Base-by-base conservation (phyloP, 2,329 filamentous ascomycete species). In the Ceratocystis alfenasii region DNA sequence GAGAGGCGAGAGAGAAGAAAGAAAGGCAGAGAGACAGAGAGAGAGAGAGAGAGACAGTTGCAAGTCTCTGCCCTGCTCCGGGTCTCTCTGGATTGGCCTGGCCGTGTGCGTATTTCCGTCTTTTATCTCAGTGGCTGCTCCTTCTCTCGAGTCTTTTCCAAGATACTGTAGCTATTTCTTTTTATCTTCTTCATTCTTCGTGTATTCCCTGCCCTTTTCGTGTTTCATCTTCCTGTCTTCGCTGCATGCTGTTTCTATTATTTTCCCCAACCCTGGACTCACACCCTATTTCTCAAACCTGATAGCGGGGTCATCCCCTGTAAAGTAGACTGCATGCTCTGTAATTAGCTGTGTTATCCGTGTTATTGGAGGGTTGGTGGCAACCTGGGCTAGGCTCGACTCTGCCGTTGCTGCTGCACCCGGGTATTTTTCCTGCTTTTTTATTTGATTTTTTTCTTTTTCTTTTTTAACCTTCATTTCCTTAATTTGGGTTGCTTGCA, bases 171-270 rank as follows among this genome's bases (percentile, higher is more conserved):
- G 36, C 36, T 15, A 5, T 41, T 41, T 48, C 46, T 2, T 50
- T 50, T 8, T n/a, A 10, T 22, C n/a, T 50, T 12, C 48, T 20
- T 5, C 20, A 15, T 15, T 41, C 45, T 33, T 36, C 33, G 25
- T 41, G 8, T 55, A 60, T 36, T 62, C 30, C 30, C 15, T 25
- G 20, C 20, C 57, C 46, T 22, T 20, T 28, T 33, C 41, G 64
- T 7, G 62, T 57, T 53, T 57, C 55, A 65, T 57, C 45, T 66
- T 63, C 20, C 33, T n/a, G 53, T 30, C 41, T 64, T 36, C 22
- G 64, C 30, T 57, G 53, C 53, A 33, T 30, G 53, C 53, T 22
- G 15, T 17, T 57, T 33, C n/a, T 57, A 20, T 25, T 28, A 15
- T 28, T 55, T 5, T 33, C 15, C 53, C 22, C 20, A 57, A 5